Conservation (phyloP, 1,284 basidiomycete genomes). For the Ceratobasidium sp. region DNA sequence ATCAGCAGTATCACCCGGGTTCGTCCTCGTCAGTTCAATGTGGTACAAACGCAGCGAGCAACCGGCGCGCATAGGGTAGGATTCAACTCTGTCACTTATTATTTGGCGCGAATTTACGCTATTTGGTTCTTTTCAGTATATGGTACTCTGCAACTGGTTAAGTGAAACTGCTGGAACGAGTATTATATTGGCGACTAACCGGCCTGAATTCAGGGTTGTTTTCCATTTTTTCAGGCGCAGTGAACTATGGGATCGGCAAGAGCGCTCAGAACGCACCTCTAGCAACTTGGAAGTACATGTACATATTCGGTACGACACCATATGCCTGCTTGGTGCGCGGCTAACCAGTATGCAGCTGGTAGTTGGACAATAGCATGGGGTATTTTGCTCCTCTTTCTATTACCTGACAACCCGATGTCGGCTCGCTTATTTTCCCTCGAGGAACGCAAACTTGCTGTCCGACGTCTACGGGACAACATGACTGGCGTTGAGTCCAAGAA, state of each 20-base stretch:
- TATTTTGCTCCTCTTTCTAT: slow-evolving; percentile 51
- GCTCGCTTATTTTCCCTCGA: slow-evolving; percentile 51
- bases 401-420: slow-evolving; percentile 54
- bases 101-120: background rate
- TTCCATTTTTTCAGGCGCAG: slow-evolving; percentile 53
- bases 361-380: slow-evolving; percentile 55
- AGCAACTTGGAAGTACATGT: slow-evolving; percentile 57
- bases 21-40: slow-evolving; percentile 55
- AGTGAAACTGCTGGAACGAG: no score
- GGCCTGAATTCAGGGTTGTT: no score
- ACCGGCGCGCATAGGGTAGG: slow-evolving; percentile 35
- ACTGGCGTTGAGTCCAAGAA: slow-evolving; percentile 46
- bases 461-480: slow-evolving; percentile 51
- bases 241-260: slow-evolving; percentile 56
- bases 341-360: slow-evolving; percentile 48
- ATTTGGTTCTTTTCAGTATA: slow-evolving; percentile 46
- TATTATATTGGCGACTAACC: no score
- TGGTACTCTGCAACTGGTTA: slow-evolving; percentile 59
- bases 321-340: slow-evolving; percentile 47
- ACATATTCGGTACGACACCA: slow-evolving; percentile 40
- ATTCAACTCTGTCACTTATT: background rate
- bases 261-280: slow-evolving; percentile 50
- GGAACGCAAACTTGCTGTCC: slow-evolving; percentile 51
- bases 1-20: slow-evolving; percentile 56
- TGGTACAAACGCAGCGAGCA: slow-evolving; percentile 57